Evolutionary conservation across 169 alveolate species (phyloP).

Genomic region (Plasmodium gonderi): DNA sequence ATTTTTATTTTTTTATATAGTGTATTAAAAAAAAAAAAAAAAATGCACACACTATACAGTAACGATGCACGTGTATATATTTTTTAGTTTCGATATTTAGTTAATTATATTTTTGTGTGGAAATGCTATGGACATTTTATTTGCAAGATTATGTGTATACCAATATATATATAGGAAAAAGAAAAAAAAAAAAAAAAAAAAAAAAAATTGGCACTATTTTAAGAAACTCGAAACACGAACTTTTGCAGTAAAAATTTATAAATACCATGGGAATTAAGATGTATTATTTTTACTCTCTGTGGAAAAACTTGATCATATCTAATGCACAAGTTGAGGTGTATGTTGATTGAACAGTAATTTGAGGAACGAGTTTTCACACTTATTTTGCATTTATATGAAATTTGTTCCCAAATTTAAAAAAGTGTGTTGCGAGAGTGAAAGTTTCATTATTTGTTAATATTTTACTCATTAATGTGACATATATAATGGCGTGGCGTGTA

Average conservation of each 20-base stretch:
- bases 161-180: neutral
- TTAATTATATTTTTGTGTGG: neutral
- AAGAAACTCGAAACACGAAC: neutral
- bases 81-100: neutral
- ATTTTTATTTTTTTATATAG: constrained; percentile 3
- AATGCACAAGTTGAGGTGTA: constrained; percentile 11
- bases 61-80: neutral
- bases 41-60: constrained; percentile 43
- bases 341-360: neutral
- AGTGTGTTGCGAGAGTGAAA: neutral
- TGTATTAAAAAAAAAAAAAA: constrained; percentile 31
- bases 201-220: constrained; percentile 1
- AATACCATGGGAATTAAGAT: neutral
- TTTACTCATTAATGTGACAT: neutral
- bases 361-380: neutral
- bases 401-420: constrained; percentile 11
- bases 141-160: neutral
- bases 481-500: neutral
- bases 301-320: neutral
- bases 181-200: neutral
- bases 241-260: constrained; percentile 17
- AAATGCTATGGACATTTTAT: neutral
- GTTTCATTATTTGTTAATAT: neutral
- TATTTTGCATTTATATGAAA: constrained; percentile 5
- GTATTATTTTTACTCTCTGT: neutral